Evolutionary conservation across 1,139 yeast species (phyloP).

Genomic region (Casaregolazyma lundiana): DNA sequence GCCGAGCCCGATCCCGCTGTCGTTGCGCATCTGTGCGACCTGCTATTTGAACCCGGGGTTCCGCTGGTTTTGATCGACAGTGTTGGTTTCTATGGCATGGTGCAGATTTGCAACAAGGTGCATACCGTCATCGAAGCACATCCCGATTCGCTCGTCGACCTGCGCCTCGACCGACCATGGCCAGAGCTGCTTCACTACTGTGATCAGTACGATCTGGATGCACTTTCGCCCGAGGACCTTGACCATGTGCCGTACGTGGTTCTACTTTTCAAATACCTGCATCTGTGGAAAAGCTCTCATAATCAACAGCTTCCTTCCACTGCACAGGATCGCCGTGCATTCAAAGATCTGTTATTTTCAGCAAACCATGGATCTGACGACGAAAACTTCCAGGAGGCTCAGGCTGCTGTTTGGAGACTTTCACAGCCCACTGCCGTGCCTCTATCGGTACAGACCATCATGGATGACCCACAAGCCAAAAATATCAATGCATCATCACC

Average conservation of each 20-base stretch:
- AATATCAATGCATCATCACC: conserved; percentile 16
- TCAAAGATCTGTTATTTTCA: conserved; percentile 39
- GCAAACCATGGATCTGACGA: conserved; percentile 40
- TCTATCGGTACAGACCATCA: conserved; percentile 27
- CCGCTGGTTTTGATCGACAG: conserved; percentile 53
- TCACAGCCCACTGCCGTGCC: conserved; percentile 36
- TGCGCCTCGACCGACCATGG: conserved; percentile 77
- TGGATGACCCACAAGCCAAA: conserved; percentile 20
- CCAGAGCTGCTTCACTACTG: conserved; percentile 53
- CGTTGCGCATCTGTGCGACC: conserved; percentile 33
- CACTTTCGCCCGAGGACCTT: conserved; percentile 48
- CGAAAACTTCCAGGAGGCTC: conserved; percentile 70
- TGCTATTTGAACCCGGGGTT: conserved; percentile 44
- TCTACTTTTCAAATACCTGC: conserved; percentile 54
- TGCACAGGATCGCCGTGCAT: conserved; percentile 45
- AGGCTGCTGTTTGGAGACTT: conserved; percentile 53
- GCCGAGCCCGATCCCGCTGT: conserved; percentile 31
- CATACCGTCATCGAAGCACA: conserved; percentile 74
- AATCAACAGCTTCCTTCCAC: conserved; percentile 41
- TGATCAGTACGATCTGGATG: conserved; percentile 44
- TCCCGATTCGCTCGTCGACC: conserved; percentile 58
- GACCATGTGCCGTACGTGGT: conserved; percentile 74
- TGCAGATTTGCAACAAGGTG: conserved; percentile 51
- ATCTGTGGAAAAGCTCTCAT: conserved; percentile 40
- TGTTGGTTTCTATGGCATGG: conserved; percentile 64